Conservation (phyloP, 176 grass and related monocot genomes). For the Oropetium thomaeum region DNA sequence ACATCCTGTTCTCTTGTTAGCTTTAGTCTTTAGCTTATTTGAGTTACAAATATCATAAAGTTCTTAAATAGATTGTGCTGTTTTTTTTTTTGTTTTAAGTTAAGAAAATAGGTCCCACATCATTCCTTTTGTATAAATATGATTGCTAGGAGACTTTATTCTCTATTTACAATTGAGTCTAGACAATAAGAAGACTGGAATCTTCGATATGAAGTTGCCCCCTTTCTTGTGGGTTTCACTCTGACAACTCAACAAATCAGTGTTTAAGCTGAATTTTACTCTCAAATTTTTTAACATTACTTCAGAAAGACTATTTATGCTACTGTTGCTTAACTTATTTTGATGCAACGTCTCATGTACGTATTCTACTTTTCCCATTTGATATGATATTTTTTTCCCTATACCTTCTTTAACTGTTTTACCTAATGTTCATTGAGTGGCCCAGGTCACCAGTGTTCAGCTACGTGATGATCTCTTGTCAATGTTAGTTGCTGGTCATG, state of each 20-base stretch:
- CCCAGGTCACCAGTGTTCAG: conserved; percentile 82
- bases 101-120: neutral
- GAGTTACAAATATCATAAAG: too few species aligned
- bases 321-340: neutral
- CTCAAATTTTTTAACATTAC: neutral
- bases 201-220: neutral
- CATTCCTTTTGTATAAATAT: neutral
- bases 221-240: neutral
- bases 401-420: conserved; percentile 11
- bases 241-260: neutral
- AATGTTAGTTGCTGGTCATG: conserved; percentile 98
- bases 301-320: too few species aligned
- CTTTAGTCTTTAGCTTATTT: neutral
- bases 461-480: conserved; percentile 95
- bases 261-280: conserved; percentile 1
- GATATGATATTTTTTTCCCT: neutral
- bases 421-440: neutral
- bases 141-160: neutral
- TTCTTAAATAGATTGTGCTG: too few species aligned
- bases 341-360: neutral
- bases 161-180: neutral
- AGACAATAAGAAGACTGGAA: neutral
- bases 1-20: neutral
- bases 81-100: conserved; percentile 17
- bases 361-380: conserved; percentile 6